Evolutionary conservation across 2,329 filamentous ascomycete species (phyloP).

Genomic region (Coniella lustricola): DNA sequence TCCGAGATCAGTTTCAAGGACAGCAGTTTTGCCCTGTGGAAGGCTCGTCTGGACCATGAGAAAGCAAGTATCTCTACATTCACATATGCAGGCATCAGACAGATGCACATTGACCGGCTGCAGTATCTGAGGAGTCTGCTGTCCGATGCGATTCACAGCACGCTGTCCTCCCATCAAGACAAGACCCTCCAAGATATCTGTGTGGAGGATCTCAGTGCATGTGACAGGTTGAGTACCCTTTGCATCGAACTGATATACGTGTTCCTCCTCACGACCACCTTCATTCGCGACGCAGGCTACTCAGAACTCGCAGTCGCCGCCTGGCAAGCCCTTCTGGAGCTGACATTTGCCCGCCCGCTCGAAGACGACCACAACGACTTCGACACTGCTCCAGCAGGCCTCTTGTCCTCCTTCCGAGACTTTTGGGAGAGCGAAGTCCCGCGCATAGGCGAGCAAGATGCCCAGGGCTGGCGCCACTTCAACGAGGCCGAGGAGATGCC

Average conservation of each 20-base stretch:
- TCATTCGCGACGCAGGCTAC: slow-evolving; percentile 72
- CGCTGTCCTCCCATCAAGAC: neutral
- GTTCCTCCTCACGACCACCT: slow-evolving; percentile 65
- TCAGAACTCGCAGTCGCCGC: slow-evolving; percentile 67
- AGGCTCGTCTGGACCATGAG: slow-evolving; percentile 62
- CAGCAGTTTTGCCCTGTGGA: slow-evolving; percentile 61
- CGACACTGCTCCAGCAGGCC: neutral
- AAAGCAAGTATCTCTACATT: slow-evolving; percentile 63
- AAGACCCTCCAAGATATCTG: neutral
- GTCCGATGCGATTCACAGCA: neutral
- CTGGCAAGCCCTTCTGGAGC: slow-evolving; percentile 79
- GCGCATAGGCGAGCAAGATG: slow-evolving; percentile 66
- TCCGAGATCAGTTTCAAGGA: slow-evolving; percentile 45
- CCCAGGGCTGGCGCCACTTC: slow-evolving; percentile 63
- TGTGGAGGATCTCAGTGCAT: neutral
- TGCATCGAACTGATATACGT: slow-evolving; percentile 56
- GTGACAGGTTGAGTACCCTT: slow-evolving; percentile 9
- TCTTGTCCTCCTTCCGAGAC: slow-evolving; percentile 48
- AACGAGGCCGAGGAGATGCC: slow-evolving; percentile 27
- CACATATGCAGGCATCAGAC: slow-evolving; percentile 58
- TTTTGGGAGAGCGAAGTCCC: slow-evolving; percentile 86
- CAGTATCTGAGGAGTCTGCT: slow-evolving; percentile 25
- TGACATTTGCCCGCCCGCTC: slow-evolving; percentile 54
- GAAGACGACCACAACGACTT: slow-evolving; percentile 8
- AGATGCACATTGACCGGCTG: slow-evolving; percentile 53